phyloP scores from a whole-genome alignment of 106 monocot species.

The Chionographis japonica region DNA sequence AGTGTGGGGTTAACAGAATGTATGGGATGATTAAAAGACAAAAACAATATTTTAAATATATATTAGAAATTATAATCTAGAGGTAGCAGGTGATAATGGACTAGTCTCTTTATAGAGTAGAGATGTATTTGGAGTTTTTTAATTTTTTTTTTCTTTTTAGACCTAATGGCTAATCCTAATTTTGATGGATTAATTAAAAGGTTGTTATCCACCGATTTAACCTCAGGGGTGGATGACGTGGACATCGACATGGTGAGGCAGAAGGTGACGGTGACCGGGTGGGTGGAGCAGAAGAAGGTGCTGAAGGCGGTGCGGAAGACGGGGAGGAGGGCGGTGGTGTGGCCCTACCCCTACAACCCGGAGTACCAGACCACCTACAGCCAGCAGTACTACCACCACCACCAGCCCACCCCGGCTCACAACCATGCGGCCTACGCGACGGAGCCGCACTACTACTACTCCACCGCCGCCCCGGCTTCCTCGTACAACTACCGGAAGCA shows the following conservation, averaged over 20 bases:
- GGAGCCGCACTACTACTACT: background rate
- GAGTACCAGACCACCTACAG: constrained; percentile 1
- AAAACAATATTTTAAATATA: no score
- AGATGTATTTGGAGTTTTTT: no score
- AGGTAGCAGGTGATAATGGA: no score
- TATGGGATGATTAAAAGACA: no score
- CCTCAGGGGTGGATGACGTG: constrained; percentile 50
- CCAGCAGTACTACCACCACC: constrained; percentile 7
- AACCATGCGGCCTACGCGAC: constrained; percentile 6
- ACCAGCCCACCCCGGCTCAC: constrained; percentile 1
- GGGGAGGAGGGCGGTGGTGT: constrained; percentile 46
- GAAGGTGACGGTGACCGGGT: constrained; percentile 69
- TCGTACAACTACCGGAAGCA: constrained; percentile 59
- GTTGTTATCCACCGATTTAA: background rate
- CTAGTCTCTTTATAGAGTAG: no score
- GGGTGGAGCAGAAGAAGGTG: constrained; percentile 53
- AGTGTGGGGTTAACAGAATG: no score
- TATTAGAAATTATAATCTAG: no score
- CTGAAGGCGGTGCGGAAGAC: constrained; percentile 51
- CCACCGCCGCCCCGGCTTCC: constrained; percentile 20
- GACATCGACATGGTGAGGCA: constrained; percentile 50
- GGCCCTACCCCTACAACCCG: constrained; percentile 29
- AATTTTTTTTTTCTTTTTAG: background rate
- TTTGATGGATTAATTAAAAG: background rate
- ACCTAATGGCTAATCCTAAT: background rate